Base-by-base conservation (phyloP, 2,329 filamentous ascomycete species). In the Arthrobotrys iridis region DNA sequence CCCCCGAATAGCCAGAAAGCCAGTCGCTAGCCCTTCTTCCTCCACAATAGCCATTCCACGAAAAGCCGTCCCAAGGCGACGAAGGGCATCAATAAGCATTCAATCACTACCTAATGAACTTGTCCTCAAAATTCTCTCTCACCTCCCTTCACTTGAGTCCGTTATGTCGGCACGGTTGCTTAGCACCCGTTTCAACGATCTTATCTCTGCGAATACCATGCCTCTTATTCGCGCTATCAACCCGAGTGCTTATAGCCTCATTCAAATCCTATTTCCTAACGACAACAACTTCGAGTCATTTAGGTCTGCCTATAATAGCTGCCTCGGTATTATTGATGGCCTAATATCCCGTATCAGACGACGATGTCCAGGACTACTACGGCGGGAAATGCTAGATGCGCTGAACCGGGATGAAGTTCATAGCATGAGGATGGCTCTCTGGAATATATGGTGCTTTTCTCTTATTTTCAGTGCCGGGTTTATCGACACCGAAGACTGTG, bases 371-470 rank as follows among this genome's bases (percentile, higher is more conserved):
- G 70, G 70, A 5, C 43, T 74, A 13, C 26, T 74, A 30, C 62
- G 70, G 28, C 33, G 70, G 26, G 70, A 74, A 43, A 74, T 74
- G 70, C 15, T 74, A 8, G 70, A 74, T 35, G 52, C 70, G 7
- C 24, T 74, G 15, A 74, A 74, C 26, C 50, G 57, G 11, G 70
- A 74, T 1, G 70, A 74, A 26, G 62, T 67, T 20, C 41, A 43
- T 13, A 74, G 70, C 18, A 74, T 74, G 70, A 67, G 70, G 20
- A 57, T 67, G 62, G 70, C 70, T 20, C 70, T 74, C 11, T 74
- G 70, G 70, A 74, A 74, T 48, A 74, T 74, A 28, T 74, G 70
- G 70, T 74, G 70, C 28, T 74, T 74, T 59, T 67, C 62, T 35
- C 24, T 74, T 28, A 63, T 62, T 13, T 74, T 74, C 13, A 60